Percentiles rank a stretch among this genome's conserved stretches.
phyloP scores from a whole-genome alignment of 805 yeast species.

The Kuraishia cidri region DNA sequence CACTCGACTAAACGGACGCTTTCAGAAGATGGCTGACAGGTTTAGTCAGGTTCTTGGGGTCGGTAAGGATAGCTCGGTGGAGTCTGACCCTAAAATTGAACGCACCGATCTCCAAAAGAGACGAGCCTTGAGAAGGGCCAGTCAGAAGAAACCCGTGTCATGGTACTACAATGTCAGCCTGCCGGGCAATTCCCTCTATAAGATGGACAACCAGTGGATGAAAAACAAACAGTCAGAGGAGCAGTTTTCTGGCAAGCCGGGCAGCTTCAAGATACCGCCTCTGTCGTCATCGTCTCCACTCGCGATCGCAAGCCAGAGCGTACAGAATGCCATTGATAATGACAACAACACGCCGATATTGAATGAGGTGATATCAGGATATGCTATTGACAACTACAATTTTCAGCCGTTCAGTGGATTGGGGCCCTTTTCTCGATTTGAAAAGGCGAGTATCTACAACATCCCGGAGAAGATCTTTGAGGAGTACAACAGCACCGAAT shows the following conservation, averaged over 20 bases:
- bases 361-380: conserved; percentile 46
- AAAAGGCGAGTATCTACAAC: conserved; percentile 53
- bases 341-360: conserved; percentile 51
- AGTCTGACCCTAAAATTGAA: conserved; percentile 2
- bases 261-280: background rate
- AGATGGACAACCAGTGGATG: background rate
- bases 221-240: background rate
- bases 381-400: conserved; percentile 62
- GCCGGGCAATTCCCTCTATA: background rate
- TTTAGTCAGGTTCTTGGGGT: conserved; percentile 3
- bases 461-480: conserved; percentile 78
- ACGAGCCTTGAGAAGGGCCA: conserved; percentile 2
- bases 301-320: conserved; percentile 55
- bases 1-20: no score
- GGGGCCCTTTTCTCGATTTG: conserved; percentile 65
- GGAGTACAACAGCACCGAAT: conserved; percentile 59
- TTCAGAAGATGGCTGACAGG: conserved; percentile 2
- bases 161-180: background rate
- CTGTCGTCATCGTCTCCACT: conserved; percentile 25
- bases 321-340: conserved; percentile 46
- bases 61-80: background rate
- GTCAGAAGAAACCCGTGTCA: background rate
- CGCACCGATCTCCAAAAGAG: conserved; percentile 3
- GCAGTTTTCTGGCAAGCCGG: background rate
- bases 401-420: conserved; percentile 34